Evolutionary conservation across 2,329 filamentous ascomycete genomes (phyloP).

Genomic region (Cylindrodendrum hubeiense): DNA sequence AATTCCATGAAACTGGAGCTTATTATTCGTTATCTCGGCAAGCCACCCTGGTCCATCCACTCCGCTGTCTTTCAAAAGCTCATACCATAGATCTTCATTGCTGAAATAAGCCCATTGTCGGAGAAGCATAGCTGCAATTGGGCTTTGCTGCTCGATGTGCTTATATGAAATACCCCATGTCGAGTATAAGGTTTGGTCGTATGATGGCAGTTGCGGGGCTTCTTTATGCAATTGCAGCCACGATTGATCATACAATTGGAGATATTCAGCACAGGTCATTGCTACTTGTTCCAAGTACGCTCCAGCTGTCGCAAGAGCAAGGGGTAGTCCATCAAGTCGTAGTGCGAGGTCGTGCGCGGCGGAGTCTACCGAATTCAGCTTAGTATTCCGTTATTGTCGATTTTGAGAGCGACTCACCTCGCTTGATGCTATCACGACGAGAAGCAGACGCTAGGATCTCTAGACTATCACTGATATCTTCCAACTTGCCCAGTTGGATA

Average conservation of each 20-base stretch:
- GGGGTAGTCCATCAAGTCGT: slow-evolving; percentile 51
- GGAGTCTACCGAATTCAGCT: background rate
- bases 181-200: slow-evolving; percentile 50
- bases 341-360: background rate
- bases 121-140: slow-evolving; percentile 49
- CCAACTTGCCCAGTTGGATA: background rate
- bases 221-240: slow-evolving; percentile 52
- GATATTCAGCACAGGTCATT: slow-evolving; percentile 53
- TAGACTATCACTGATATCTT: background rate
- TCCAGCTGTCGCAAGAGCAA: slow-evolving; percentile 60
- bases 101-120: slow-evolving; percentile 58
- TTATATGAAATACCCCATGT: slow-evolving; percentile 56
- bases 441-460: background rate
- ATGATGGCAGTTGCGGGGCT: slow-evolving; percentile 45
- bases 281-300: slow-evolving; percentile 55
- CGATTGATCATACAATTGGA: slow-evolving; percentile 53
- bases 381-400: background rate
- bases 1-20: slow-evolving; percentile 41
- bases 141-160: slow-evolving; percentile 45
- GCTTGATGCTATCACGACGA: background rate
- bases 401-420: background rate
- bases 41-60: slow-evolving; percentile 38
- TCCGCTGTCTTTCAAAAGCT: slow-evolving; percentile 48
- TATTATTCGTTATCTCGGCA: slow-evolving; percentile 32
- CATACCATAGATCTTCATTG: slow-evolving; percentile 59